These are phyloP conservation scores for Hypsizygus marmoreus DNA, from an alignment of 768 basidiomycete species.

Conservation along the genomic window DNA sequence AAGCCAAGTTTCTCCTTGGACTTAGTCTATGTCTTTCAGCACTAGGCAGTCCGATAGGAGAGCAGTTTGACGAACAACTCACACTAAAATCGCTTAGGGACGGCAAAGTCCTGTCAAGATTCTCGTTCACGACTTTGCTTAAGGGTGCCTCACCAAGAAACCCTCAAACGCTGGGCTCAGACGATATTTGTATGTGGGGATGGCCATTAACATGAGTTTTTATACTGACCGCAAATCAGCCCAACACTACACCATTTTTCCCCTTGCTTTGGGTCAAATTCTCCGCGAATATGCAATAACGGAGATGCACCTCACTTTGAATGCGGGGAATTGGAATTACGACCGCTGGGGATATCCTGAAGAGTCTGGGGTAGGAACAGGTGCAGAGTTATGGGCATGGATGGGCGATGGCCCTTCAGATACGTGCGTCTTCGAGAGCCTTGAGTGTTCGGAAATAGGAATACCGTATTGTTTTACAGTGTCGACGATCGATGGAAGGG, in stretches of 20 bases:
- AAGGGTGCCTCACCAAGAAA: constrained; percentile 55
- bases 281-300: constrained; percentile 83
- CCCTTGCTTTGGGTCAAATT: constrained; percentile 84
- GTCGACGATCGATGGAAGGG: constrained; percentile 81
- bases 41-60: constrained; percentile 19
- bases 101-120: constrained; percentile 79
- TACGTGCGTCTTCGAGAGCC: constrained; percentile 40
- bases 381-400: constrained; percentile 93
- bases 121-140: constrained; percentile 74
- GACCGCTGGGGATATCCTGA: constrained; percentile 81
- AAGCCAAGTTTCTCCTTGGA: constrained; percentile 16
- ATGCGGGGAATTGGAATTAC: constrained; percentile 92
- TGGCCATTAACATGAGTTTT: neutral
- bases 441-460: neutral
- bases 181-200: constrained; percentile 46
- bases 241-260: constrained; percentile 87
- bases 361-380: constrained; percentile 74
- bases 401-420: constrained; percentile 63
- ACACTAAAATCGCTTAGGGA: constrained; percentile 62
- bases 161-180: constrained; percentile 49
- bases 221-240: constrained; percentile 37
- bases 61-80: constrained; percentile 52
- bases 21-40: constrained; percentile 6
- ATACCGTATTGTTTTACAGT: constrained; percentile 36
- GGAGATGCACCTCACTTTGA: constrained; percentile 86